These are phyloP conservation scores for Suillus spraguei DNA, from an alignment of 768 basidiomycete genomes.

Conservation along the genomic window DNA sequence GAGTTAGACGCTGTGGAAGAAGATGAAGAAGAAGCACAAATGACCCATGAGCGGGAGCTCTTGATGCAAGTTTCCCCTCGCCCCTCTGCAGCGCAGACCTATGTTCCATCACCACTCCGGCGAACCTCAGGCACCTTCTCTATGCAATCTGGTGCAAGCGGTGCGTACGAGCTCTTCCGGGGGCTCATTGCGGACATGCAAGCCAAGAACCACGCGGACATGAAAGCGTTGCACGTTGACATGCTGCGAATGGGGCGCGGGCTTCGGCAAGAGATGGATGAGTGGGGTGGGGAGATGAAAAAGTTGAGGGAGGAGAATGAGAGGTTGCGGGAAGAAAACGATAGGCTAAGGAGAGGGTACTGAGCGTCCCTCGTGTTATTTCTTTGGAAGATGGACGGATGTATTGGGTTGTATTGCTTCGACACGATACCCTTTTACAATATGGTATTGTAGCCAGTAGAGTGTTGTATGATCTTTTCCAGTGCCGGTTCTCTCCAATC, in stretches of 20 bases:
- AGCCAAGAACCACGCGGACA: slow-evolving; percentile 68
- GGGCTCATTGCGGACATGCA: slow-evolving; percentile 78
- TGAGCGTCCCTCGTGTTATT: slow-evolving; percentile 15
- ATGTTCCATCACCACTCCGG: slow-evolving; percentile 43
- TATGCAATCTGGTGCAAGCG: slow-evolving; percentile 31
- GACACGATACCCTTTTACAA: background rate
- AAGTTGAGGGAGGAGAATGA: slow-evolving; percentile 48
- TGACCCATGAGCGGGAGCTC: slow-evolving; percentile 35
- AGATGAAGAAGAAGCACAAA: slow-evolving; percentile 21
- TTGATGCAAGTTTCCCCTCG: slow-evolving; percentile 63
- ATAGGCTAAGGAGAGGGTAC: slow-evolving; percentile 49
- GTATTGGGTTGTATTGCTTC: background rate
- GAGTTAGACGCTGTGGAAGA: background rate
- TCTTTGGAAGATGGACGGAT: background rate
- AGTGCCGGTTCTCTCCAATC: background rate
- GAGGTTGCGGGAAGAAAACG: slow-evolving; percentile 68
- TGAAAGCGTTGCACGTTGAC: slow-evolving; percentile 76
- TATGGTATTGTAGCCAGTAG: background rate
- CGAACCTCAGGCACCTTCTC: slow-evolving; percentile 26
- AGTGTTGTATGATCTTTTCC: background rate
- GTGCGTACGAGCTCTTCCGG: slow-evolving; percentile 55
- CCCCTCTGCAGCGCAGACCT: slow-evolving; percentile 39
- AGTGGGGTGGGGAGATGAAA: slow-evolving; percentile 58
- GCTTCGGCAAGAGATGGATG: slow-evolving; percentile 60
- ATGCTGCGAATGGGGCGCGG: slow-evolving; percentile 69